phyloP scores from a whole-genome alignment of 2,329 filamentous ascomycete genomes.

The Sclerotiophoma versabilis region DNA sequence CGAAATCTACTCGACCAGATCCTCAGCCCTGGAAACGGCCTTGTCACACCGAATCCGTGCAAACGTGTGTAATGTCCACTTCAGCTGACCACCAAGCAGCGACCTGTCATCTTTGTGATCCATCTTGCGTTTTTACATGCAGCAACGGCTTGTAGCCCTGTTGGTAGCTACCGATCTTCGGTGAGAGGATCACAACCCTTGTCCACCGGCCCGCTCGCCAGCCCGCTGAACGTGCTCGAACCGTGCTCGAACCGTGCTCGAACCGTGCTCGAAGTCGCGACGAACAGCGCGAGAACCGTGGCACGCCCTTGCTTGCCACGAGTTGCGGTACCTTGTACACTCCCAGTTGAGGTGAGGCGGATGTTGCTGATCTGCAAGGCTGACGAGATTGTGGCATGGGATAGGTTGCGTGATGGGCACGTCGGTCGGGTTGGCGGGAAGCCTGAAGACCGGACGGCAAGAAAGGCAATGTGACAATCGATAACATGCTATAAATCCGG shows the following conservation, averaged over 20 bases:
- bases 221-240: conserved; percentile 7
- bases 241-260: conserved; percentile 3
- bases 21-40: background rate
- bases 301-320: no score
- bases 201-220: conserved; percentile 23
- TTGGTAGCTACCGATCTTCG: conserved; percentile 28
- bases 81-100: conserved; percentile 1
- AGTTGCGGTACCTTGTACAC: background rate
- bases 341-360: conserved; percentile 6
- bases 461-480: no score
- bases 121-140: conserved; percentile 8
- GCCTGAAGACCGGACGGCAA: background rate
- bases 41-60: background rate
- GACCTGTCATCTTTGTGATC: conserved; percentile 8
- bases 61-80: background rate
- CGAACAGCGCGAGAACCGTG: background rate
- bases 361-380: conserved; percentile 8
- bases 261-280: background rate
- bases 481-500: no score
- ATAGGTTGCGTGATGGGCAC: background rate
- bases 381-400: background rate
- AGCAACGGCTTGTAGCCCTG: conserved; percentile 15
- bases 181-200: conserved; percentile 18
- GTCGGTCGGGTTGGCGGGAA: background rate
- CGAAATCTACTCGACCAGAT: conserved; percentile 14